These are phyloP conservation scores for Oryza meyeriana DNA, from an alignment of 176 grass and related monocot genomes.

Conservation along the genomic window DNA sequence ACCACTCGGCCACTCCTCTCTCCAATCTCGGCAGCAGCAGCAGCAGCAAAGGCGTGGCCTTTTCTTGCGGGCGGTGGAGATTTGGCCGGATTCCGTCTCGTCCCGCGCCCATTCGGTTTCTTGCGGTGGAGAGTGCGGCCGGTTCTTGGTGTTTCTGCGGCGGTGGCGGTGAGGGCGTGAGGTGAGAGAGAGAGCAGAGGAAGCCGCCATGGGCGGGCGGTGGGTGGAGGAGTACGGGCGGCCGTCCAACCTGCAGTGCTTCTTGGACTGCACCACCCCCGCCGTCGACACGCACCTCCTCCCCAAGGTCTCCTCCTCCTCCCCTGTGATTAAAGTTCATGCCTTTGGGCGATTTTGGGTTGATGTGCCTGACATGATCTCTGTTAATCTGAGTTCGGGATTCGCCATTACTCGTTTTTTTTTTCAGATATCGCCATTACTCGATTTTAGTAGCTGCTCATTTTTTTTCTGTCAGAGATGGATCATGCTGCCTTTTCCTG, in stretches of 20 bases:
- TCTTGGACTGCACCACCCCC: constrained; percentile 77
- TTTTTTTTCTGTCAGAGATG: background rate
- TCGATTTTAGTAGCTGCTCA: background rate
- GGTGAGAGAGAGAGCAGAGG: background rate
- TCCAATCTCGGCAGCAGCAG: background rate
- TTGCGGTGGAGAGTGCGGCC: background rate
- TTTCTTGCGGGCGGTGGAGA: background rate
- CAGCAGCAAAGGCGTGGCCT: background rate
- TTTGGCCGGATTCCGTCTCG: background rate
- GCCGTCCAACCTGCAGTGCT: constrained; percentile 67
- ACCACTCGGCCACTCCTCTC: background rate
- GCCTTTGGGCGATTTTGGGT: background rate
- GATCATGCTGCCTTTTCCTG: background rate
- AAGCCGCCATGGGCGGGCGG: constrained; percentile 40
- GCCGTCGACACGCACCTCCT: constrained; percentile 59
- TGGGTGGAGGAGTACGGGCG: constrained; percentile 21
- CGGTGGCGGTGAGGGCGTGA: background rate
- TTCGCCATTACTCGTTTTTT: constrained; percentile 17
- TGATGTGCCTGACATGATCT: background rate
- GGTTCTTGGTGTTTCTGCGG: constrained; percentile 6
- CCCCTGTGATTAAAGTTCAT: background rate
- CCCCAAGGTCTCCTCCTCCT: constrained; percentile 43
- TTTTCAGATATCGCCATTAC: constrained; percentile 5
- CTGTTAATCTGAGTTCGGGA: constrained; percentile 7
- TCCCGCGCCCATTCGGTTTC: background rate